Conservation (phyloP, 208 protist genomes). For the Tritrichomonas foetus region DNA sequence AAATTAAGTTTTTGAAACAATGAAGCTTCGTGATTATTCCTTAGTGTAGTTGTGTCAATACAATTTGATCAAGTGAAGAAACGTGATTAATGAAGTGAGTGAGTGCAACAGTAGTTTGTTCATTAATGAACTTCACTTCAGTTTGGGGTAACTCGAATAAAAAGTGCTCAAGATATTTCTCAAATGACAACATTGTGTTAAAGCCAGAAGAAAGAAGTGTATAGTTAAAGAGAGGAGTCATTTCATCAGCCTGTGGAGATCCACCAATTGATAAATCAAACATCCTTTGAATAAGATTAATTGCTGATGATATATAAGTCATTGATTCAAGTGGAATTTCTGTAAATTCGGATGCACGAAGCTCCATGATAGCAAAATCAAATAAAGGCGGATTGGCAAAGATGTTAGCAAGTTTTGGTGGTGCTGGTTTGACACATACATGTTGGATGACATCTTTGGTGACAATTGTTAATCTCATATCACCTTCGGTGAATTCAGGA, state of each 20-base stretch:
- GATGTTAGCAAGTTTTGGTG: not conserved
- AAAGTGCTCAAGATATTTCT: not conserved
- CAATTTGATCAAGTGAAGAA: not conserved
- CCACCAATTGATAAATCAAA: not conserved
- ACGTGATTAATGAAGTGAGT: constrained; percentile 33
- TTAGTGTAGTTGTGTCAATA: not conserved
- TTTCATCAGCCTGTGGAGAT: constrained; percentile 30
- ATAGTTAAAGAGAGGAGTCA: constrained; percentile 12
- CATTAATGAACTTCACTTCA: not conserved
- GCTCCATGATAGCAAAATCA: not conserved
- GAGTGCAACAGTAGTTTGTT: not conserved
- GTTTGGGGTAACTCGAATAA: not conserved
- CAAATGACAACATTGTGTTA: not conserved
- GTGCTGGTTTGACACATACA: not conserved
- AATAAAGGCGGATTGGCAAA: not conserved
- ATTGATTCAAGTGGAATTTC: not conserved
- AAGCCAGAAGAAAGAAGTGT: not conserved
- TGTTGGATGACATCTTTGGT: not conserved
- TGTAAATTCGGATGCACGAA: not conserved
- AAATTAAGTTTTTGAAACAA: too few relatives aligned
- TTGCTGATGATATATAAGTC: not conserved
- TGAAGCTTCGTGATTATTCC: too few relatives aligned
- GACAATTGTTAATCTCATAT: not conserved
- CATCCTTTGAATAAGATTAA: not conserved
- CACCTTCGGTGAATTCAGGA: not conserved